Conservation (phyloP, 73 alveolate genomes). For the Paramecium sexaurelia region DNA sequence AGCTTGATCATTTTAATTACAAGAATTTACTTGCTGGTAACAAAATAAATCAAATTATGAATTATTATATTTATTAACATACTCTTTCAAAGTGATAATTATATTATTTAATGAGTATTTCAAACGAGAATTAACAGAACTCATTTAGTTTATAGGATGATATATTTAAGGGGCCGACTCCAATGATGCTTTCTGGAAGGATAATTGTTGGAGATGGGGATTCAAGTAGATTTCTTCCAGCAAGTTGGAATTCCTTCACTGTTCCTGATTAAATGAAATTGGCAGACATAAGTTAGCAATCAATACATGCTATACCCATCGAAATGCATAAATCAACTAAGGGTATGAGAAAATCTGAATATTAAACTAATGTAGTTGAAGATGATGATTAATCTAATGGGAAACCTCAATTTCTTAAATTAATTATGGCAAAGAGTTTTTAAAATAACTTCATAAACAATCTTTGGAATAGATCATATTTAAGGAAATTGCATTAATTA, state of each 20-base stretch:
- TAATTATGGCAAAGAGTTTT: conserved; percentile 22
- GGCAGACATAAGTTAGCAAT: not conserved
- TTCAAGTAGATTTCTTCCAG: not conserved
- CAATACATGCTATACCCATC: not conserved
- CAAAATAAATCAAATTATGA: not conserved
- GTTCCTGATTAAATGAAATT: conserved; percentile 1
- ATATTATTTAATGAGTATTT: not conserved
- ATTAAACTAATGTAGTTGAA: conserved; percentile 1
- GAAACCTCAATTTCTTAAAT: conserved; percentile 44
- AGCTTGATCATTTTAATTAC: not conserved
- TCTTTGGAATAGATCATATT: conserved; percentile 39
- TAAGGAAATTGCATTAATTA: conserved; percentile 28
- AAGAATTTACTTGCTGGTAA: not conserved
- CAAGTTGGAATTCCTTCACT: conserved; percentile 11
- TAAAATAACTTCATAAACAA: conserved; percentile 13
- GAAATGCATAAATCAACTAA: conserved; percentile 12
- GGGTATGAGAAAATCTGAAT: conserved; percentile 6
- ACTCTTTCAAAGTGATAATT: not conserved
- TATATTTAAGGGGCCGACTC: not conserved
- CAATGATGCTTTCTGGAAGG: not conserved
- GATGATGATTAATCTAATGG: conserved; percentile 17
- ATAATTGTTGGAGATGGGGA: conserved; percentile 33
- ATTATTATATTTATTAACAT: not conserved
- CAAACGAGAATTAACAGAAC: not conserved
- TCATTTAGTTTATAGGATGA: not conserved